These are phyloP conservation scores for Hibiscus tridactylites DNA, from an alignment of 345 rosid genomes.

Conservation along the genomic window DNA sequence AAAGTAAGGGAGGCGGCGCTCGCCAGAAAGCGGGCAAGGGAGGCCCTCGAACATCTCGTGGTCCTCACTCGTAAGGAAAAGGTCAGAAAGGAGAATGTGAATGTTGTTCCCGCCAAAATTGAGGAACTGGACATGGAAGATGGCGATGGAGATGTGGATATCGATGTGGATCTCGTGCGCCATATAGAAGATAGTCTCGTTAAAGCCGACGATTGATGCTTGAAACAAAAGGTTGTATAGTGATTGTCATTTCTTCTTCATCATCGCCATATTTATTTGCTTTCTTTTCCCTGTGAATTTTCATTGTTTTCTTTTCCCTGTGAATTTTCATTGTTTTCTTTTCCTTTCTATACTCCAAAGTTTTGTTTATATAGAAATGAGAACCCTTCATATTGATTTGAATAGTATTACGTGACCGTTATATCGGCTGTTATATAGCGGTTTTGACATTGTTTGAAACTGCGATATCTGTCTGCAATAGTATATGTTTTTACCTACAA, in stretches of 20 bases:
- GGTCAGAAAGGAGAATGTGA: neutral
- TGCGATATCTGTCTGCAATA: too few species aligned
- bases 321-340: neutral
- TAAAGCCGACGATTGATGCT: neutral
- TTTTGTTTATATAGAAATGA: neutral
- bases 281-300: too few species aligned
- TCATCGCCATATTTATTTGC: neutral
- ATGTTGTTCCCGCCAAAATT: neutral
- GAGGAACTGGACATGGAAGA: neutral
- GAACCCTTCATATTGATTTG: neutral
- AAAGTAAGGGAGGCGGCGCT: conserved; percentile 49
- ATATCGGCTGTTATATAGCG: too few species aligned
- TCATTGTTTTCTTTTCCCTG: neutral
- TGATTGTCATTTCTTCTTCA: neutral
- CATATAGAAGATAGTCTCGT: conserved; percentile 7
- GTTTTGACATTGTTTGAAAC: too few species aligned
- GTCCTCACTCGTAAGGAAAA: neutral
- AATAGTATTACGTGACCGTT: too few species aligned
- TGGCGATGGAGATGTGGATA: neutral
- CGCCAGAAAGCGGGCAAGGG: conserved; percentile 62
- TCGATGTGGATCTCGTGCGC: conserved; percentile 8
- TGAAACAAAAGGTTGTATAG: neutral
- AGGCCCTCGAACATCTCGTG: conserved; percentile 43
- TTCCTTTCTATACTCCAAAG: neutral
- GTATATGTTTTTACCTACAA: too few species aligned